Base-by-base conservation (phyloP, 768 basidiomycete genomes). In the Mycena sanguinolenta region DNA sequence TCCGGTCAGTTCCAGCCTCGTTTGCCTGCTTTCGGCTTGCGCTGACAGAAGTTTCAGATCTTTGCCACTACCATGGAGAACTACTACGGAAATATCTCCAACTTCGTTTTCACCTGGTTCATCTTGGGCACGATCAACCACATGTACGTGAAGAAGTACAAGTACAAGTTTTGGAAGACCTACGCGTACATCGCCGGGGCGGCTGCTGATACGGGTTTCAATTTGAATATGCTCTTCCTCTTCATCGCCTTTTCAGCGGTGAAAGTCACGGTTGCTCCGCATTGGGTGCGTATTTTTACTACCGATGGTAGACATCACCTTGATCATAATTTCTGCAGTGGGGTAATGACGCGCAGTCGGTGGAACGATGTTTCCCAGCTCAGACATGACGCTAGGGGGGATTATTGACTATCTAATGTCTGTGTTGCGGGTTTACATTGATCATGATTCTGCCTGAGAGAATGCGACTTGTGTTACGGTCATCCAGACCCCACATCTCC, bases 221-320 rank as follows among this genome's bases (percentile, higher is more conserved):
- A 77, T 60, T 69, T 77, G 63, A 77, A 77, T 67, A 73, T 77
- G 74, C 72, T 77, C 2, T 32, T 77, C 14, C 30, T 77, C 21
- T 77, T 77, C 63, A 75, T 77, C 34, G 76, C 76, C 16, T 77
- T 77, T 46, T 75, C 75, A 44, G 76, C 76, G 14, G 60, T 66
- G 2, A 77, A 77, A 71, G 66, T 63, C 1, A 76, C 75, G 3
- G 55, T 71, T 0, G 74, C 74, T 52, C 68, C 76, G 12, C 36
- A 74, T 27, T 77, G 76, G 76, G 75, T 76, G 32, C 12, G 70
- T 42, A 32, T 32, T n/a, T 36, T 39, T 14, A 12, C 17, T 42
- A 21, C 42, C 30, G 23, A 13, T 12, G 4, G 27, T 16, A 38
- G n/a, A 32, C 3, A 27, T 44, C 32, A 8, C 21, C 10, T 25